phyloP scores from a whole-genome alignment of 73 alveolate species.

The Symbiodinium natans region DNA sequence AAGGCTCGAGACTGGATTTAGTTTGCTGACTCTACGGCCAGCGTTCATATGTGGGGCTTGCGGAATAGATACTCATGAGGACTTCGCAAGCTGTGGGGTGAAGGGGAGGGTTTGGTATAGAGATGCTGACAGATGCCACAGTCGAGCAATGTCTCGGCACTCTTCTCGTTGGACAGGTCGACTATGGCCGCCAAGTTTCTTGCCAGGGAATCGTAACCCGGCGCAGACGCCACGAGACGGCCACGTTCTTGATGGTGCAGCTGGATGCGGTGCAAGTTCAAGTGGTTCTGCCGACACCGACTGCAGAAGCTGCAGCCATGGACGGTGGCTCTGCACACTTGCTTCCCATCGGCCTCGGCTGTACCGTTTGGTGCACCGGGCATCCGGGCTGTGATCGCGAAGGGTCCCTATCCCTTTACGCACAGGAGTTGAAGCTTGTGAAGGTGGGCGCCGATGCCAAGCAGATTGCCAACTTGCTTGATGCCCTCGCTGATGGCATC shows the following conservation, averaged over 20 bases:
- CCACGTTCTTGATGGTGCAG: conserved; percentile 15
- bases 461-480: background rate
- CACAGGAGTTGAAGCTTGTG: background rate
- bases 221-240: background rate
- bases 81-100: no score
- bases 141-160: no score
- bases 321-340: background rate
- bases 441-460: background rate
- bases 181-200: background rate
- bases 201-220: background rate
- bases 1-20: no score
- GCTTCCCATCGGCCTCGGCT: conserved; percentile 1
- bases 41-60: no score
- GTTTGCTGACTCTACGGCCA: no score
- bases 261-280: background rate
- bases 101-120: no score
- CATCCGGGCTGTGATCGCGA: conserved; percentile 4
- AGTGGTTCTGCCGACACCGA: background rate
- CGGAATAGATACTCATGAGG: no score
- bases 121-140: no score
- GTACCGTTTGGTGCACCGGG: background rate
- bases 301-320: background rate
- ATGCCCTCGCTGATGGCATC: background rate
- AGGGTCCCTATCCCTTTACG: background rate
- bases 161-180: background rate